phyloP scores from a whole-genome alignment of 202 grass and related monocot genomes.

The Zizania palustris region DNA sequence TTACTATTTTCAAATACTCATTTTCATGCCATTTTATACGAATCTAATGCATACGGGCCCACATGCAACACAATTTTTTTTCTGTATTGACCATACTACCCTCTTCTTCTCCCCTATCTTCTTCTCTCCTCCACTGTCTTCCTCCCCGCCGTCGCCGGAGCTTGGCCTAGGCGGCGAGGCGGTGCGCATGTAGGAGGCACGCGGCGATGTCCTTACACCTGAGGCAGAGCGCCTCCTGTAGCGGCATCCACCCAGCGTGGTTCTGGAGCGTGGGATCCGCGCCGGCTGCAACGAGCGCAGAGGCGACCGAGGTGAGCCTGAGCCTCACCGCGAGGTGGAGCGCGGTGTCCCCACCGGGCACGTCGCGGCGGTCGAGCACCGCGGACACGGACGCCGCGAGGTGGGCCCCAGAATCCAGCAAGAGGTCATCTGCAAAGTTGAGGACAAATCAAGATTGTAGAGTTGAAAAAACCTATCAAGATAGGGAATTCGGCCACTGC shows the following conservation, averaged over 20 bases:
- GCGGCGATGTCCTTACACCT: constrained; percentile 56
- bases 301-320: constrained; percentile 49
- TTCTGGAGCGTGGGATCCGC: constrained; percentile 96
- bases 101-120: no score
- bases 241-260: constrained; percentile 83
- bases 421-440: not conserved
- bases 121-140: no score
- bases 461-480: not conserved
- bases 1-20: no score
- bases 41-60: no score
- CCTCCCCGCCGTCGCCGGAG: constrained; percentile 77
- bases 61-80: no score
- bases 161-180: constrained; percentile 75
- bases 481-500: not conserved
- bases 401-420: no score
- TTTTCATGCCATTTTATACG: no score
- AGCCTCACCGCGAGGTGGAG: constrained; percentile 86
- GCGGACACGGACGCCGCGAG: constrained; percentile 57
- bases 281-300: constrained; percentile 59
- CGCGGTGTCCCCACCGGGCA: constrained; percentile 71
- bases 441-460: not conserved
- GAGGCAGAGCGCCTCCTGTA: constrained; percentile 88
- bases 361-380: constrained; percentile 76
- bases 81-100: no score
- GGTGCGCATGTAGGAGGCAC: constrained; percentile 81